Conservation (phyloP, 805 yeast species). For the Saturnispora dispora region DNA sequence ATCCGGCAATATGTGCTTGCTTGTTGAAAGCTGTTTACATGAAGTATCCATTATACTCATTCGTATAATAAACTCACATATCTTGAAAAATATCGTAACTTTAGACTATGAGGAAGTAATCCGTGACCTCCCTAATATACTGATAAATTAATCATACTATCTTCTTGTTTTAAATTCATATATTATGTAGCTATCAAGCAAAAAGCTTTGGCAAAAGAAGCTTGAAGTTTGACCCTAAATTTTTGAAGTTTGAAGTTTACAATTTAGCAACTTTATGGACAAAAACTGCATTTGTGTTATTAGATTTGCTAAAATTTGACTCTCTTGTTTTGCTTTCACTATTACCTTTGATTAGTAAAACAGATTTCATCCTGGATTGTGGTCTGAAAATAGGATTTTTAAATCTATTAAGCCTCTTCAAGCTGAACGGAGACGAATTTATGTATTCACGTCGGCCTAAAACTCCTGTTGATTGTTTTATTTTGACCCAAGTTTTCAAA, state of each 20-base stretch:
- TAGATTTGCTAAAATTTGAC: neutral
- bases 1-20: too few relatives aligned
- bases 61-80: too few relatives aligned
- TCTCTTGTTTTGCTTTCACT: neutral
- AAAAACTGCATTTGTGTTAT: neutral
- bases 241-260: neutral
- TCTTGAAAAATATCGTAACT: too few relatives aligned
- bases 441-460: conserved; percentile 42
- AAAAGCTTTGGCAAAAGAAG: neutral
- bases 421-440: neutral
- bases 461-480: conserved; percentile 58
- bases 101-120: too few relatives aligned
- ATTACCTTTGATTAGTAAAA: neutral
- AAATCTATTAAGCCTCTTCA: conserved; percentile 5
- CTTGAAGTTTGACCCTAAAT: neutral
- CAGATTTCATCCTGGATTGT: neutral
- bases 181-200: too few relatives aligned
- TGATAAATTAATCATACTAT: too few relatives aligned
- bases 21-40: too few relatives aligned
- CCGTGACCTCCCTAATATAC: too few relatives aligned
- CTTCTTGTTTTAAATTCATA: too few relatives aligned
- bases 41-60: too few relatives aligned
- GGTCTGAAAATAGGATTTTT: neutral
- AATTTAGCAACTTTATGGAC: conserved; percentile 5
- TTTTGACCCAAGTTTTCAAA: conserved; percentile 45